A percentile compares a stretch with the other conserved stretches of the same genome.
Conservation (phyloP, 2,329 filamentous ascomycete species). For the Ceratocystiopsis minuta region DNA sequence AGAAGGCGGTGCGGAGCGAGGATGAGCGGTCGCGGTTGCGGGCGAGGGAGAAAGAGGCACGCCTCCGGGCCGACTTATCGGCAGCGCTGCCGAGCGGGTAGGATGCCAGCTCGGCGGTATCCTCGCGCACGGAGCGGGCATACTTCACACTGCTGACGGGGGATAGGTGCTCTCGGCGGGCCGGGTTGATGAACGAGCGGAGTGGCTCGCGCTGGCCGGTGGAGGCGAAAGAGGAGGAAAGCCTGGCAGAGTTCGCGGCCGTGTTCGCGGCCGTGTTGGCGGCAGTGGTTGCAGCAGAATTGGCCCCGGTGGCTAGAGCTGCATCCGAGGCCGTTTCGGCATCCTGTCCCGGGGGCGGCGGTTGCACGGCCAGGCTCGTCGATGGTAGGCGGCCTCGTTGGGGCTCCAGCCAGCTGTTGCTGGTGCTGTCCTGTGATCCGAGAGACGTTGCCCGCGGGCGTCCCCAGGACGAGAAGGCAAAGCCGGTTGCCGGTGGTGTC, state of each 20-base stretch:
- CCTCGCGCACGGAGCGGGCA: conserved; percentile 63
- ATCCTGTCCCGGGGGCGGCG: no score
- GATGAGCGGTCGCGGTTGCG: conserved; percentile 20
- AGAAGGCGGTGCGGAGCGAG: conserved; percentile 13
- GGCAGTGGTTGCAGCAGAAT: no score
- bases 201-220: conserved; percentile 43
- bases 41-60: no score
- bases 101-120: conserved; percentile 72
- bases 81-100: conserved; percentile 44
- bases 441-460: conserved; percentile 22
- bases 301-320: no score
- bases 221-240: conserved; percentile 25
- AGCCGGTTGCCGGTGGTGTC: conserved; percentile 14
- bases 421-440: conserved; percentile 12
- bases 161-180: conserved; percentile 37
- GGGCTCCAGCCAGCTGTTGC: background rate
- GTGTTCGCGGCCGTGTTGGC: conserved; percentile 7
- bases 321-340: no score
- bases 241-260: background rate
- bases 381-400: background rate
- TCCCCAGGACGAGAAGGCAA: conserved; percentile 29
- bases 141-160: conserved; percentile 53
- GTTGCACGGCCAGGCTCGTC: no score
- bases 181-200: conserved; percentile 52
- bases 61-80: conserved; percentile 29